Conservation (phyloP, 805 yeast genomes). For the Candida vartiovaarae region DNA sequence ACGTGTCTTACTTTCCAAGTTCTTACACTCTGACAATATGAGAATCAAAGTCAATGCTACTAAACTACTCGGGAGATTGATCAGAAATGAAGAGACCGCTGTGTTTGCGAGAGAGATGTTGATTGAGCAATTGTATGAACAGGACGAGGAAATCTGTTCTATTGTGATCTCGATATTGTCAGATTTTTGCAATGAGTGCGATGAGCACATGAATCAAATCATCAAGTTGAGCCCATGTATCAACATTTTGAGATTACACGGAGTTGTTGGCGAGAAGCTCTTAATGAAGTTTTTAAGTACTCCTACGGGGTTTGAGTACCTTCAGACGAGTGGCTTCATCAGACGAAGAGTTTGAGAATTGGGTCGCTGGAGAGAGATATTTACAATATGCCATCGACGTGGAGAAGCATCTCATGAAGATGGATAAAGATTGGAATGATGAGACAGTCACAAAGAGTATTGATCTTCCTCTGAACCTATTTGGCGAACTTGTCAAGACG, state of each 20-base stretch:
- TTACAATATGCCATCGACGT: constrained; percentile 40
- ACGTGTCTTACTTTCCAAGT: constrained; percentile 57
- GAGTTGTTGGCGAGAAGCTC: constrained; percentile 39
- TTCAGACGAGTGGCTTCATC: constrained; percentile 54
- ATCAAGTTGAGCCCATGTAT: constrained; percentile 51
- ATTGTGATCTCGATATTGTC: constrained; percentile 50
- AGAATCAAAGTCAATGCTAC: constrained; percentile 54
- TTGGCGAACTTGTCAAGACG: constrained; percentile 72
- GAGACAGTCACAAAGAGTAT: constrained; percentile 4
- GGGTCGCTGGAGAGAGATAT: constrained; percentile 46
- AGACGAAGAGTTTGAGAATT: constrained; percentile 55
- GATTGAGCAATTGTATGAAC: constrained; percentile 66
- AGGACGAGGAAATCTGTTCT: constrained; percentile 45
- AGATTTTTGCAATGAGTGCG: constrained; percentile 45
- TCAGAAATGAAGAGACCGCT: constrained; percentile 32
- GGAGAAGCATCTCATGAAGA: constrained; percentile 31
- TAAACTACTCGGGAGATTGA: constrained; percentile 37
- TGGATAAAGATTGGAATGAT: constrained; percentile 14
- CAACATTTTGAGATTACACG: constrained; percentile 17
- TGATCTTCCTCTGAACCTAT: constrained; percentile 58
- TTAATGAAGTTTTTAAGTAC: constrained; percentile 59
- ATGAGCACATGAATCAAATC: constrained; percentile 41
- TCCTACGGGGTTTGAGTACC: constrained; percentile 60
- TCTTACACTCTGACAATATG: constrained; percentile 48
- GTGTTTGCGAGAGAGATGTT: constrained; percentile 40